These are phyloP conservation scores for Omphalea diandra DNA, from an alignment of 441 rosid species.

Conservation along the genomic window DNA sequence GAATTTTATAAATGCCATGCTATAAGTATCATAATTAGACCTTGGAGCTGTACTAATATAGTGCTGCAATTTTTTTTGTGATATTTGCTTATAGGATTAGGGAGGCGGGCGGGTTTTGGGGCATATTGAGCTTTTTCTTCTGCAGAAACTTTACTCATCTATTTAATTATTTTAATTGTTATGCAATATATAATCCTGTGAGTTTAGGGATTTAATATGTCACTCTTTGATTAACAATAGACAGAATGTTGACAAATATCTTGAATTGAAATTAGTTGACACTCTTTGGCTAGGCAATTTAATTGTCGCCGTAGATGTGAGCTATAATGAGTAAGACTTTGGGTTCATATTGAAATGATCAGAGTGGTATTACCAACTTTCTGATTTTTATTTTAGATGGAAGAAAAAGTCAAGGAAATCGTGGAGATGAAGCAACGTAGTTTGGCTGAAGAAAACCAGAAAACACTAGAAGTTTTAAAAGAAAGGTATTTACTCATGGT, in stretches of 20 bases:
- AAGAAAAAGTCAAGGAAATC: slow-evolving; percentile 97
- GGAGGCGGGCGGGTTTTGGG: too few relatives aligned
- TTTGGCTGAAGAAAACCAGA: slow-evolving; percentile 99
- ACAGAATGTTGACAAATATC: not conserved
- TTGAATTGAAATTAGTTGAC: not conserved
- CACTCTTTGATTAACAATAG: not conserved
- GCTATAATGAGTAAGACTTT: not conserved
- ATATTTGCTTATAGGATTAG: slow-evolving; percentile 9
- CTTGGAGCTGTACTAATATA: not conserved
- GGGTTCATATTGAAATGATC: slow-evolving; percentile 10
- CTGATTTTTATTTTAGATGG: slow-evolving; percentile 60
- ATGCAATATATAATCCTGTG: not conserved
- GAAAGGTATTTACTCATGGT: slow-evolving; percentile 70
- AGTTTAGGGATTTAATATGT: slow-evolving; percentile 5
- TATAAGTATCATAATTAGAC: not conserved
- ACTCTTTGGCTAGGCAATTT: too few relatives aligned
- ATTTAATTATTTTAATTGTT: not conserved
- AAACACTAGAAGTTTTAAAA: slow-evolving; percentile 85
- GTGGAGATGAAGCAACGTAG: slow-evolving; percentile 98
- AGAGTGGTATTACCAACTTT: slow-evolving; percentile 13
- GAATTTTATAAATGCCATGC: slow-evolving; percentile 16
- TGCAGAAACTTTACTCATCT: not conserved
- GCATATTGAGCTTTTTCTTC: not conserved
- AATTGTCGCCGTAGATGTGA: too few relatives aligned
- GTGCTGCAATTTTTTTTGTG: slow-evolving; percentile 5